Percentiles rank a stretch among this genome's conserved stretches.
Conservation (phyloP, 2,329 filamentous ascomycete genomes). For the Exophiala sideris region DNA sequence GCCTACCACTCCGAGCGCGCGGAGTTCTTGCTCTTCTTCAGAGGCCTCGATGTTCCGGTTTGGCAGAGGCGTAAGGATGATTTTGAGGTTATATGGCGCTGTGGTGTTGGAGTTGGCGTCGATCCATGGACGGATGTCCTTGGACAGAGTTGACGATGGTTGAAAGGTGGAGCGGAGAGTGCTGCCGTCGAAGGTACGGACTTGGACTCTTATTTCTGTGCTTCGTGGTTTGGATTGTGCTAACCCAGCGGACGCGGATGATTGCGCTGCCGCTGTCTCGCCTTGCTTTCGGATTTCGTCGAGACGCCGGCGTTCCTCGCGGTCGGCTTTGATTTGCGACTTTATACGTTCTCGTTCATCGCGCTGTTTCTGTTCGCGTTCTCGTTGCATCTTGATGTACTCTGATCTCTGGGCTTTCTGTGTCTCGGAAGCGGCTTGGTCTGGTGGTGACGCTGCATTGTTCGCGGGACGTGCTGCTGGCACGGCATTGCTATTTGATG, state of each 20-base stretch:
- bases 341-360: slow-evolving; percentile 70
- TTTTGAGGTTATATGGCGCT: slow-evolving; percentile 75
- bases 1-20: slow-evolving; percentile 69
- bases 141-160: slow-evolving; percentile 58
- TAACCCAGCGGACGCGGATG: background rate
- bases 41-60: slow-evolving; percentile 69
- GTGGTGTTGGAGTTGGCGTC: slow-evolving; percentile 59
- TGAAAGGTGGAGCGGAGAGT: slow-evolving; percentile 72
- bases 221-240: slow-evolving; percentile 24
- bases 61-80: slow-evolving; percentile 74
- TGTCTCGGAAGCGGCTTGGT: slow-evolving; percentile 4
- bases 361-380: slow-evolving; percentile 61
- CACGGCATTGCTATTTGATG: background rate
- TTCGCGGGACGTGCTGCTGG: background rate
- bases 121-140: slow-evolving; percentile 73
- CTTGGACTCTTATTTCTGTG: slow-evolving; percentile 61
- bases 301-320: slow-evolving; percentile 60
- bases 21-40: slow-evolving; percentile 68
- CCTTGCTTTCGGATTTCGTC: slow-evolving; percentile 49
- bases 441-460: background rate
- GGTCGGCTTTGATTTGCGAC: slow-evolving; percentile 73
- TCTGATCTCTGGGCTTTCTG: slow-evolving; percentile 25
- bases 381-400: slow-evolving; percentile 47
- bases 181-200: slow-evolving; percentile 79
- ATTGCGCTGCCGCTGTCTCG: slow-evolving; percentile 4